Percentiles rank a stretch among this genome's conserved stretches.
phyloP scores from a whole-genome alignment of 2,329 filamentous ascomycete species.

The Beauveria australis region DNA sequence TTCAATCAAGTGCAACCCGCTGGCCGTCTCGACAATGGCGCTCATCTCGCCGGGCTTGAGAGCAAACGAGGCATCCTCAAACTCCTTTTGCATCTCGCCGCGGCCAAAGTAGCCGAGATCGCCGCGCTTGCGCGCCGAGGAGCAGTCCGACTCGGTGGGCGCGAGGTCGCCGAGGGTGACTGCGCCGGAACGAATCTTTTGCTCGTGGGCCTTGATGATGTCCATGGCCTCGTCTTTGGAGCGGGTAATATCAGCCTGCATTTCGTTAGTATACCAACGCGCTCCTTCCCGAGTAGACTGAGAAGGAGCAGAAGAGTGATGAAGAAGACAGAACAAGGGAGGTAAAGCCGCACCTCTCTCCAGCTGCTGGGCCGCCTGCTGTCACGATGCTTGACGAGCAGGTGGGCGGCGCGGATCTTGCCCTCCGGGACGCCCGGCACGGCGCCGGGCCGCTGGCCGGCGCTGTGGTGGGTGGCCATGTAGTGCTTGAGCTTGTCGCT shows the following conservation, averaged over 20 bases:
- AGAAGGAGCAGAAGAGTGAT: not conserved
- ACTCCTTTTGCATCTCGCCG: constrained; percentile 98
- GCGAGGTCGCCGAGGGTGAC: constrained; percentile 75
- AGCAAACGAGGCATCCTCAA: constrained; percentile 92
- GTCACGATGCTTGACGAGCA: constrained; percentile 87
- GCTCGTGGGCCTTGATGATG: constrained; percentile 69
- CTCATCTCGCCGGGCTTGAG: constrained; percentile 82
- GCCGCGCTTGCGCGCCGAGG: constrained; percentile 85
- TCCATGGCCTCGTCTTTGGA: constrained; percentile 76
- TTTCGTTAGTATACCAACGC: not conserved
- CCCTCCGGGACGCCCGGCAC: constrained; percentile 46
- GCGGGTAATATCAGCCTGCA: constrained; percentile 69
- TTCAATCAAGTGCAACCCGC: constrained; percentile 91
- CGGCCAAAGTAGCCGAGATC: constrained; percentile 92
- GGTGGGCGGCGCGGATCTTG: constrained; percentile 88
- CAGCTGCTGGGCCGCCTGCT: constrained; percentile 88
- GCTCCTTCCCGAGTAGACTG: not conserved
- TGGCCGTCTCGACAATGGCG: constrained; percentile 81
- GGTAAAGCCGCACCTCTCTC: constrained; percentile 53
- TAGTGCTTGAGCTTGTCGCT: constrained; percentile 87
- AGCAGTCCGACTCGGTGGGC: constrained; percentile 86
- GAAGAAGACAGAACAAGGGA: not conserved
- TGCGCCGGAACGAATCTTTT: constrained; percentile 63
- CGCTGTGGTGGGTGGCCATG: constrained; percentile 82
- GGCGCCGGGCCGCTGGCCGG: constrained; percentile 33